Base-by-base conservation (phyloP, 192 early-diverging fungal genomes). In the Linnemannia elongata region DNA sequence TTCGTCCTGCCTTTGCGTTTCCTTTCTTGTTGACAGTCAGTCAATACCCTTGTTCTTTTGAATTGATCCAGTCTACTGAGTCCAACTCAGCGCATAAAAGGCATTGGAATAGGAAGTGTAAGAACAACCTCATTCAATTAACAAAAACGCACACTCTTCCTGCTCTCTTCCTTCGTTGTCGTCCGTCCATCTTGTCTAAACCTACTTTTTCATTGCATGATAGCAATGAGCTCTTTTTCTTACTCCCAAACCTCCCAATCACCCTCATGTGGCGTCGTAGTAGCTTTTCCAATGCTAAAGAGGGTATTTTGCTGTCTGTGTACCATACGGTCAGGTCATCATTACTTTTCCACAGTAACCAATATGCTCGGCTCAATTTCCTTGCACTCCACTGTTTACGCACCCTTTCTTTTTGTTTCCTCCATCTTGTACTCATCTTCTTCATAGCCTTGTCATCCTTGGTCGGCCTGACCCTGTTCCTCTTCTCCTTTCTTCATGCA, bases 41-140 rank as follows among this genome's bases (percentile, higher is more conserved):
- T 66, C 60, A 12, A 30, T 33, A 39, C 38, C 38, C 38, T 30
- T 66, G 60, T 33, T 33, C 27, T 66, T 30, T 33, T 66, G 60
- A 27, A 15, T 66, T 15, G 30, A 15, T 33, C 30, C 8, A 30
- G 24, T 27, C 57, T n/a, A n/a, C 54, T 57, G 22, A 24, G 13
- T 57, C 55, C n/a, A 15, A 12, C 38, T 66, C 60, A 66, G 9
- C 27, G 30, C 60, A 13, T 30, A 63, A 57, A 63, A 63, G n/a
- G 12, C 9, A 66, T 13, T 66, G 30, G 33, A 66, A 33, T 13
- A 63, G 60, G 10, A 66, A 66, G n/a, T 13, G 60, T 13, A 66
- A 66, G 60, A 66, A 66, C n/a, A 66, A 66, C 35, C 30, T 63
- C n/a, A 66, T 66, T 66, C 60, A 66, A 66, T 66, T 60, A 66